phyloP scores from a whole-genome alignment of 495 filamentous ascomycete species.

The Daldinia caldariorum region DNA sequence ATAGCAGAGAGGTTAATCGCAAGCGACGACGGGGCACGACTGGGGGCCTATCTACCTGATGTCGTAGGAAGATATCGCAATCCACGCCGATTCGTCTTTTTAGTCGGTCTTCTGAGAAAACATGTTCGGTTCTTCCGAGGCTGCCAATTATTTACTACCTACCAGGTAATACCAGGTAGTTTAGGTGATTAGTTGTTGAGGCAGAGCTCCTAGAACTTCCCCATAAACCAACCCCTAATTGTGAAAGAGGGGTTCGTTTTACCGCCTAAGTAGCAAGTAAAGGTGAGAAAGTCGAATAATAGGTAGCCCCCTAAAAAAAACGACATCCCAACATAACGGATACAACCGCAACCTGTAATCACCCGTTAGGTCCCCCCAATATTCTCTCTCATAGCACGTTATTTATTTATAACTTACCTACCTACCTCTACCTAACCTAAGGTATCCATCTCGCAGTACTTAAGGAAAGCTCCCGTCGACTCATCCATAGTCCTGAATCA shows the following conservation, averaged over 20 bases:
- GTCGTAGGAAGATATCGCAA: conserved; percentile 9
- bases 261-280: conserved; percentile 23
- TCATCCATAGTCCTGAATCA: conserved; percentile 27
- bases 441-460: background rate
- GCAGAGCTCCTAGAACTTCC: background rate
- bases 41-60: conserved; percentile 7
- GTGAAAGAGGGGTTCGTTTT: background rate
- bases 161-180: background rate
- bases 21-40: conserved; percentile 10
- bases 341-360: conserved; percentile 17
- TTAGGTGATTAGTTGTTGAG: background rate
- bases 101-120: background rate
- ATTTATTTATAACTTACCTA: no score
- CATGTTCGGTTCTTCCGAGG: background rate
- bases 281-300: no score
- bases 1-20: background rate
- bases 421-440: no score
- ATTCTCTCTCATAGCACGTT: background rate
- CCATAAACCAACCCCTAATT: background rate
- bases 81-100: conserved; percentile 9
- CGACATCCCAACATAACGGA: background rate
- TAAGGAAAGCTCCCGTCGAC: background rate
- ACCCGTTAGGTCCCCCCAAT: conserved; percentile 7
- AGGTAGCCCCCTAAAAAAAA: no score
- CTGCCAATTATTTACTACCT: conserved; percentile 35